A percentile compares a stretch with the other conserved stretches of the same genome.
Conservation (phyloP, 257 asterid species). For the Nicotiana undulata region DNA sequence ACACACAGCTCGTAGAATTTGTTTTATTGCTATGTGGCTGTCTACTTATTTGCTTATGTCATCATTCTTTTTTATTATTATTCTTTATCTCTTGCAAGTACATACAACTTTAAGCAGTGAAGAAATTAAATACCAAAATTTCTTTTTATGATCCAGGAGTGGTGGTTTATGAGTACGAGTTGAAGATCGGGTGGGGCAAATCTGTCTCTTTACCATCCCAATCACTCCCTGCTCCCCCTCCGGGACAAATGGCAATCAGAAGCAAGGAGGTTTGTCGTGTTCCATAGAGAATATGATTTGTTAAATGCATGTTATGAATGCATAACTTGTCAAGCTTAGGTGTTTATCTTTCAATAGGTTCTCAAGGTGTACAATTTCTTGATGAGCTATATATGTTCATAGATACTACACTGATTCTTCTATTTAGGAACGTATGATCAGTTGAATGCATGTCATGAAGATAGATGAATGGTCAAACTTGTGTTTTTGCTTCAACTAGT, state of each 20-base stretch:
- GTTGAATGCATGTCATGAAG: neutral
- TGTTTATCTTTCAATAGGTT: neutral
- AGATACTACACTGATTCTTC: neutral
- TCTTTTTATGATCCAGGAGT: constrained; percentile 49
- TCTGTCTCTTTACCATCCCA: constrained; percentile 95
- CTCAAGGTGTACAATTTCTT: neutral
- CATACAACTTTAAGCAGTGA: neutral
- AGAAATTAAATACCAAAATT: neutral
- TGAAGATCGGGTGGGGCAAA: constrained; percentile 98
- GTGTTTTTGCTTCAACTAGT: neutral
- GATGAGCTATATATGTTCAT: neutral
- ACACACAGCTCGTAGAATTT: neutral
- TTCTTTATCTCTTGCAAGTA: neutral
- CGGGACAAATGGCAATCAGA: constrained; percentile 98
- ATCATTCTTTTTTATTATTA: neutral
- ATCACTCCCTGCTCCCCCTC: constrained; percentile 99
- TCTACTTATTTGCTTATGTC: too few relatives aligned
- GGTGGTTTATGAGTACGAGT: constrained; percentile 84
- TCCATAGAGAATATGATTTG: neutral
- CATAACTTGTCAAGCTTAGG: neutral
- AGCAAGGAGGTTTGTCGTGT: constrained; percentile 69
- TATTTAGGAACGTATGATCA: neutral
- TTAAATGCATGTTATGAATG: neutral
- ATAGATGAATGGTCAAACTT: neutral
- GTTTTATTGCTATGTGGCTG: neutral